A percentile compares a stretch with the other conserved stretches of the same genome.
Evolutionary conservation across 2,329 filamentous ascomycete species (phyloP).

Genomic region (Alternaria sp.): DNA sequence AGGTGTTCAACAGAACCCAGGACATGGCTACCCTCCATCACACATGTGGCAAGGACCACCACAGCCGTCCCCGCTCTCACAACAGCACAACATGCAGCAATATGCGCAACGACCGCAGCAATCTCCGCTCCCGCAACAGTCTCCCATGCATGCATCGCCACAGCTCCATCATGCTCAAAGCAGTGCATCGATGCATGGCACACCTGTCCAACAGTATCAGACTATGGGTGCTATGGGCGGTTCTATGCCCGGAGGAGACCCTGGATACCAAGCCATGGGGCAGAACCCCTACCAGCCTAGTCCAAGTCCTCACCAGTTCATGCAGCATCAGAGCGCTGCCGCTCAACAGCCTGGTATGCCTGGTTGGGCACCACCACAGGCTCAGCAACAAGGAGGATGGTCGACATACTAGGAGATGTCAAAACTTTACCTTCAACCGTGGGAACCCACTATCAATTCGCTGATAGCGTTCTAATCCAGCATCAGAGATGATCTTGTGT

Average conservation of each 20-base stretch:
- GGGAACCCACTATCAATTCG: not conserved
- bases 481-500: not conserved
- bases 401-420: slow-evolving; percentile 35
- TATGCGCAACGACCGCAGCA: slow-evolving; percentile 53
- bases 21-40: slow-evolving; percentile 53
- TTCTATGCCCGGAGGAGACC: slow-evolving; percentile 25
- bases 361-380: slow-evolving; percentile 55
- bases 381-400: slow-evolving; percentile 50
- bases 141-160: slow-evolving; percentile 57
- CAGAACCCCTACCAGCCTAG: slow-evolving; percentile 58
- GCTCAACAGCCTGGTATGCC: slow-evolving; percentile 60
- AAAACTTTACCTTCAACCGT: not conserved
- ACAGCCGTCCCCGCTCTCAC: slow-evolving; percentile 56
- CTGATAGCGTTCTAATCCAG: not conserved
- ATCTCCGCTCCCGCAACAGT: slow-evolving; percentile 54
- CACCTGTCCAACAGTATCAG: slow-evolving; percentile 53
- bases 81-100: slow-evolving; percentile 54
- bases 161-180: slow-evolving; percentile 55
- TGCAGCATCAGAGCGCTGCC: slow-evolving; percentile 51
- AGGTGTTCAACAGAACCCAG: slow-evolving; percentile 49
- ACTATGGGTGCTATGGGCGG: slow-evolving; percentile 55
- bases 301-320: slow-evolving; percentile 55
- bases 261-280: slow-evolving; percentile 54
- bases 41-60: slow-evolving; percentile 59
- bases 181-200: slow-evolving; percentile 51